Evolutionary conservation across 1,284 basidiomycete genomes (phyloP), one percentile per base, ranked within the genome.

Genomic region (Sanghuangporus sanghuang): DNA sequence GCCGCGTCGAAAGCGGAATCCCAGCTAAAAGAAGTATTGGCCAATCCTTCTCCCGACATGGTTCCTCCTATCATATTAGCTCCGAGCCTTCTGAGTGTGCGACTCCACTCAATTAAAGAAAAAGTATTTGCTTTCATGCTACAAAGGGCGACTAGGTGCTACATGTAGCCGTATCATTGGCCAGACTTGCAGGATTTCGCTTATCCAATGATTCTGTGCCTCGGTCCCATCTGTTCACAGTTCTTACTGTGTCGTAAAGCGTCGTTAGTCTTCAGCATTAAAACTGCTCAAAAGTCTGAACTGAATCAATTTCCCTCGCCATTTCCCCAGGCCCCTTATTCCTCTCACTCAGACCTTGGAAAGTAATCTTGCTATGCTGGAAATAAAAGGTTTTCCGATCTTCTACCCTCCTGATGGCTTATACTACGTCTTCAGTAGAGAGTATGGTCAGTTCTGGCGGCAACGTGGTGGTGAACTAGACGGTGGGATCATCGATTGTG

Each of bases 331-430:
- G 18, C 32, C 2, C 27, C 12, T 6, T 27, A 2, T 52, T 14
- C 16, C 23, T 6, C 50, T 52, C n/a, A 5, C 23, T 27, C 44
- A 27, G 21, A 11, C 16, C 48, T 27, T 23, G 11, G 2, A 50
- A 18, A 23, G 3, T 32, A n/a, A 18, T 3, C 21, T 50, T 50
- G 21, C 16, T 14, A 59, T 64, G 62, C 35, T 46, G 36, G 59
- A 64, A 7, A 32, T 64, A 5, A 60, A 61, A 38, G 50, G 40
- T 42, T 64, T 52, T 23, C 63, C 63, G 1, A 56, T 59, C 27
- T 56, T 64, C 48, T 61, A 64, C 59, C 63, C 63, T 23, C 58
- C 63, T 8, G 63, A 64, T 44, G 63, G 63, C 6, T 27, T 60
- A 4, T 64, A 64, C 59, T 64, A 61, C 18, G 49, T 64, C 59